A percentile compares a stretch with the other conserved stretches of the same genome.
These are phyloP conservation scores for Saccharomyces hybrid DNA, from an alignment of 1,139 yeast genomes.

Conservation along the genomic window DNA sequence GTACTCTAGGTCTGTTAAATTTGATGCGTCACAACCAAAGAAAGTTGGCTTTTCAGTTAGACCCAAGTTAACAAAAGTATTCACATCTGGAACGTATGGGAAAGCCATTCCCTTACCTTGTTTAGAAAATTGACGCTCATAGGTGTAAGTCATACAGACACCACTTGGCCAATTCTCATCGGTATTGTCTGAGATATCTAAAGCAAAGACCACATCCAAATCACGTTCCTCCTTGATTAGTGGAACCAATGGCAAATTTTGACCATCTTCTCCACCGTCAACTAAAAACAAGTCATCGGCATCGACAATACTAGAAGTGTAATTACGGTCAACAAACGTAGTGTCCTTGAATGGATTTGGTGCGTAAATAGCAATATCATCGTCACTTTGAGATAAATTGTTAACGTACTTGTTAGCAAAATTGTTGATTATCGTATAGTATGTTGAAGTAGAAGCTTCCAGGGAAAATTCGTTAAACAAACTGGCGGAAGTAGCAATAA, in stretches of 20 bases:
- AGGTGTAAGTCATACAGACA: slow-evolving; percentile 52
- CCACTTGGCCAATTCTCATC: slow-evolving; percentile 66
- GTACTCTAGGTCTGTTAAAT: no score
- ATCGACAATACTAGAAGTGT: slow-evolving; percentile 29
- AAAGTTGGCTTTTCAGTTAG: slow-evolving; percentile 44
- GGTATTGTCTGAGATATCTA: slow-evolving; percentile 76
- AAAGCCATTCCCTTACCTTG: slow-evolving; percentile 60
- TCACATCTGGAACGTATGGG: slow-evolving; percentile 73
- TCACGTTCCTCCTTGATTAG: slow-evolving; percentile 58
- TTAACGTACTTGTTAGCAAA: slow-evolving; percentile 32
- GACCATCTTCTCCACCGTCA: slow-evolving; percentile 81
- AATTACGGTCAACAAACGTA: slow-evolving; percentile 35
- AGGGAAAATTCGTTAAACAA: no score
- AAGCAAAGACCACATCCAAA: slow-evolving; percentile 73
- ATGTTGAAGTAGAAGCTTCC: not conserved
- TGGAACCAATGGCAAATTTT: slow-evolving; percentile 73
- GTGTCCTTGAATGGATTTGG: slow-evolving; percentile 60
- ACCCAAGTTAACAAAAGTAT: slow-evolving; percentile 51
- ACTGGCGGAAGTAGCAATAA: no score
- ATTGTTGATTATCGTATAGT: slow-evolving; percentile 1
- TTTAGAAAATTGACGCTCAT: slow-evolving; percentile 54
- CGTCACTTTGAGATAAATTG: slow-evolving; percentile 38
- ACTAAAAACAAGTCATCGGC: slow-evolving; percentile 48
- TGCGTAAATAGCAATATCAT: slow-evolving; percentile 59
- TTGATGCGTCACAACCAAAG: no score